Base-by-base conservation (phyloP, 1,139 yeast species). In the Geotrichum klebahnii region DNA sequence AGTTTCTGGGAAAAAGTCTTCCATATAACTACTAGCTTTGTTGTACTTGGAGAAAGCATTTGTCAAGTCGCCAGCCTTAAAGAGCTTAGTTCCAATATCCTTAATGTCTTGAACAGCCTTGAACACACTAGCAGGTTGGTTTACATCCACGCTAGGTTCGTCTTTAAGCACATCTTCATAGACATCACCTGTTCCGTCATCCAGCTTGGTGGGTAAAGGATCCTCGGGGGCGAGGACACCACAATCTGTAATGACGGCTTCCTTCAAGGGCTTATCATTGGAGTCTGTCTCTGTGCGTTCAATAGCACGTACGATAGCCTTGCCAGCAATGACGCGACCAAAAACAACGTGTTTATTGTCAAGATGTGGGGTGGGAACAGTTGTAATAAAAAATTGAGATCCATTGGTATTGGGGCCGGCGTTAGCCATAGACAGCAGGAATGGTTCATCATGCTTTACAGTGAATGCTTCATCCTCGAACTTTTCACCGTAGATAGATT, bases 311-410 rank as follows among this genome's bases (percentile, higher is more conserved):
- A 88, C 89, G 32, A 89, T 69, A 12, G 92, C 79, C 67, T 84
- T 87, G 44, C 97, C 97, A 50, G 81, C 77, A 44, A 88, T 67
- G 20, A 92, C 89, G 67, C 84, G 80, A 55, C 99, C 99, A 67
- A 92, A 94, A 6, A 92, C 97, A 51, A 90, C 97, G 68, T 94
- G 98, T 69, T 92, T 90, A 42, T 94, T 95, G 66, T 92, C 92
- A 60, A 90, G 76, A 66, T 85, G 92, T 6, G 92, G 87, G 20
- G 92, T 82, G 45, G 85, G 79, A 3, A 79, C 87, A n/a, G 92
- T 83, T 48, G 84, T 79, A 61, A 92, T 82, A 67, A 92, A 92
- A 64, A 89, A 90, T 67, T 92, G 97, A 0, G 96, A 88, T 1
- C 97, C 97, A 66, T 92, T 92, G 55, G 97, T 90, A 67, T 84